Evolutionary conservation across 1,284 basidiomycete genomes (phyloP), one percentile per base, ranked within the genome.

Genomic region (Termitomyces sp.): DNA sequence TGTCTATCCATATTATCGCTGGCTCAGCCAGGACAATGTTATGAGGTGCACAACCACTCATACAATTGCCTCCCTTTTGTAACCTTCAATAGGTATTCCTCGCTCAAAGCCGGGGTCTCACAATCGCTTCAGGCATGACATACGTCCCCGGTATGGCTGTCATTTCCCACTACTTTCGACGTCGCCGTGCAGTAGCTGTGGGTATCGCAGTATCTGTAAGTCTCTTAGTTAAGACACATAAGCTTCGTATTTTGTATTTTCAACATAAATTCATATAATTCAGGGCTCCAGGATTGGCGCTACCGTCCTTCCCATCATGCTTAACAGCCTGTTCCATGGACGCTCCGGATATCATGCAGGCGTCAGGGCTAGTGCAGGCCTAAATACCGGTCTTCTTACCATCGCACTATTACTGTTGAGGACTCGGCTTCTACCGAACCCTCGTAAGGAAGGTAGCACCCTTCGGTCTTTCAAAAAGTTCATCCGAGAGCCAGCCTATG

Each of bases 281-380:
- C n/a, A 60, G 61, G 54, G 69, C 10, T 72, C 72, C 39, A 71
- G 69, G 4, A 52, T 77, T 12, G 77, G 77, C 7, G 77, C 75
- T 3, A 68, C 75, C 33, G 54, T 81, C 36, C 76, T 79, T 54
- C 78, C 79, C 2, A 76, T 82, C 56, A 76, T 81, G 71, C 73
- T 82, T 7, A 80, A 81, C 59, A 63, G 68, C 41, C 71, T 75
- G 45, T 75, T 79, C 59, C 68, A 74, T 54, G 70, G 72, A 6
- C 64, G 67, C 2, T 62, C 72, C 8, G 75, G 76, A 1, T 80
- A 80, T 58, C 73, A 69, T 41, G 70, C 70, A 51, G 75, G 76
- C 21, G 75, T 79, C 15, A 70, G 69, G 31, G 71, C 69, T 9
- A 75, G 72, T 51, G 74, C 73, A 8, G 72, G 62, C 8, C 55